Percentiles rank a stretch among this genome's conserved stretches.
phyloP scores from a whole-genome alignment of 495 filamentous ascomycete species.

The Penicillium mononematosum region DNA sequence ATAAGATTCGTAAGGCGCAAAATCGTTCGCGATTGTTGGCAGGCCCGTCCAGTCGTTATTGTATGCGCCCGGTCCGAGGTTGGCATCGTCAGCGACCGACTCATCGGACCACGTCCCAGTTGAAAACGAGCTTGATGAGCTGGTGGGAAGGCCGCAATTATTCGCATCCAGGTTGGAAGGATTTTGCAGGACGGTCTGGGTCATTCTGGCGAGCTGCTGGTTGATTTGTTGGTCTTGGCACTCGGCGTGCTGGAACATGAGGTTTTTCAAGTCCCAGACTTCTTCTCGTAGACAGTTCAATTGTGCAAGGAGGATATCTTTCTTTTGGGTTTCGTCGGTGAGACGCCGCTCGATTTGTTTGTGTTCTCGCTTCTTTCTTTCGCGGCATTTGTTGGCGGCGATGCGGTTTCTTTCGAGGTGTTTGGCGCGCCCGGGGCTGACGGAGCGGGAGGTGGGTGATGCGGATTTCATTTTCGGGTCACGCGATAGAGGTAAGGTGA shows the following conservation, averaged over 20 bases:
- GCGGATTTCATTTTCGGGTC: conserved; percentile 7
- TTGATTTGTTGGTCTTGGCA: conserved; percentile 27
- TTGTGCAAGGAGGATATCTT: conserved; percentile 19
- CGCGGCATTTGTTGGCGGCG: conserved; percentile 30
- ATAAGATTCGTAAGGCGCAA: neutral
- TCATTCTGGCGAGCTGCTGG: conserved; percentile 20
- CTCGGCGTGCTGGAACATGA: conserved; percentile 25
- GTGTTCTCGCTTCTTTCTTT: conserved; percentile 25
- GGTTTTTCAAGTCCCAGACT: conserved; percentile 27
- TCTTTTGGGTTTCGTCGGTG: conserved; percentile 21
- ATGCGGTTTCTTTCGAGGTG: conserved; percentile 31
- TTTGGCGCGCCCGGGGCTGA: conserved; percentile 20
- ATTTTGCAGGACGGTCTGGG: conserved; percentile 5
- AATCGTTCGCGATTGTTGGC: neutral
- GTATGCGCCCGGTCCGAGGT: neutral
- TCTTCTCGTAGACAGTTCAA: conserved; percentile 21
- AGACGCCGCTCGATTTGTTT: conserved; percentile 19
- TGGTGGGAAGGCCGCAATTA: neutral
- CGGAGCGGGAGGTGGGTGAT: neutral
- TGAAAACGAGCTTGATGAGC: conserved; percentile 15
- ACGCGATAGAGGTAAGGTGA: neutral
- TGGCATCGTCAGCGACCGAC: conserved; percentile 9
- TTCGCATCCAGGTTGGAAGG: neutral
- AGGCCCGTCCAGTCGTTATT: conserved; percentile 1
- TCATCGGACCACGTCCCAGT: conserved; percentile 17